Base-by-base conservation (phyloP, 768 basidiomycete genomes). In the Symmetrospora coprosmae region DNA sequence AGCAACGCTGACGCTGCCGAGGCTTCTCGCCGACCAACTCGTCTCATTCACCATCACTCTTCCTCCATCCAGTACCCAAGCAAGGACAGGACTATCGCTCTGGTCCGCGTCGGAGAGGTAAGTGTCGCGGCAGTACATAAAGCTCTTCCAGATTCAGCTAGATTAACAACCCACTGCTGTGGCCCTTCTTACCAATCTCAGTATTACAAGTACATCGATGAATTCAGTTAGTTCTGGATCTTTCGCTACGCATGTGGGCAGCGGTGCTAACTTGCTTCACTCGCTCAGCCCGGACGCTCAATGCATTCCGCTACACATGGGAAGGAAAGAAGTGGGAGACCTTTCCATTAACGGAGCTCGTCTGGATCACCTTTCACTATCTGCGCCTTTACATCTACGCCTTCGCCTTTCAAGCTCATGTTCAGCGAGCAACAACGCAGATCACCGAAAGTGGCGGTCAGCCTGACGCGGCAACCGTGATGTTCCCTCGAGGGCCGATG, bases 371-470 rank as follows among this genome's bases (percentile, higher is more conserved):
- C 19, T 58, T 58, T 25, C 55, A 58, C 21, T 58, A 58, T 41
- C 55, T 58, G 7, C 55, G 55, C 39, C 55, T 58, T 4, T 58
- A 58, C 37, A 58, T 65, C 23, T 64, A 64, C 45, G 62, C 58
- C 23, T 66, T 68, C 40, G 62, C 66, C 30, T 65, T 68, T 31
- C 67, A 68, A n/a, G 67, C 61, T 16, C 50, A 56, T 30, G 17
- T 59, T 7, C 62, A 60, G 21, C 59, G 65, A 19, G 35, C 31
- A 16, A 52, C 38, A 5, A 7, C 39, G 37, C 23, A 28, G 27
- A 25, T 19, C 17, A 25, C 17, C 31, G 43, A 28, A n/a, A 35
- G 35, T 4, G 61, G 43, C 9, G 49, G 60, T 39, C 59, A 56
- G 9, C 64, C 53, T 17, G 43, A 53, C n/a, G 60, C 64, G 4